A percentile compares a stretch with the other conserved stretches of the same genome.
Conservation (phyloP, 2,329 filamentous ascomycete genomes). For the Penicillium sp. region DNA sequence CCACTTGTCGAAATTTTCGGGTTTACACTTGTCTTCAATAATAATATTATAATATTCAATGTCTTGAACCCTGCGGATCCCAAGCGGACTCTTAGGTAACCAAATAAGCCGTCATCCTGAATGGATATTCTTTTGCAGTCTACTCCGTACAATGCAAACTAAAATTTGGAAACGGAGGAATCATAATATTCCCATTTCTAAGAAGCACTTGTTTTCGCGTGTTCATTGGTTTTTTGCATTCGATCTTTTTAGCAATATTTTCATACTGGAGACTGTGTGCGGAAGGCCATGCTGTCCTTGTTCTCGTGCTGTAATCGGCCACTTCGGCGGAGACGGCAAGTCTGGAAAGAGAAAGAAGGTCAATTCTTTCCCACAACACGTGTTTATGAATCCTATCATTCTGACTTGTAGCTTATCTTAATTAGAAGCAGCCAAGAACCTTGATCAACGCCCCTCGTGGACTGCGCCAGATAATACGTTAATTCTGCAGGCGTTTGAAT, state of each 20-base stretch:
- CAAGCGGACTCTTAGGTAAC: neutral
- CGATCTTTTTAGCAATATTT: neutral
- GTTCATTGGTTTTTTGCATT: neutral
- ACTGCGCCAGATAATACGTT: constrained; percentile 48
- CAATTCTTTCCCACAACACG: neutral
- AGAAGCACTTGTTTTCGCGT: neutral
- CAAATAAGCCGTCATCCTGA: neutral
- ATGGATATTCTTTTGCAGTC: neutral
- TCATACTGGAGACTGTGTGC: neutral
- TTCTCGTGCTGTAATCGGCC: constrained; percentile 17
- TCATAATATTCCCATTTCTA: neutral
- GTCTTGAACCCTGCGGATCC: constrained; percentile 9
- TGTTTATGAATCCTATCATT: neutral
- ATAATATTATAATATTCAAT: no score
- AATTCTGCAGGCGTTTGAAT: constrained; percentile 75
- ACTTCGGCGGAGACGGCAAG: constrained; percentile 14
- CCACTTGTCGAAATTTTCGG: constrained; percentile 12
- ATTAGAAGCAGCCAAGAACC: constrained; percentile 27
- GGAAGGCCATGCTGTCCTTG: constrained; percentile 13
- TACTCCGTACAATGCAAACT: neutral
- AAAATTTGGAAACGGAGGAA: neutral
- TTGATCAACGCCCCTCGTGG: constrained; percentile 42
- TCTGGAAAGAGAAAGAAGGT: constrained; percentile 21
- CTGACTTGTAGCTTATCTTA: neutral
- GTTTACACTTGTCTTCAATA: constrained; percentile 8